Evolutionary conservation across 2,329 filamentous ascomycete species (phyloP).

Genomic region (Aspergillus aculeatinus): DNA sequence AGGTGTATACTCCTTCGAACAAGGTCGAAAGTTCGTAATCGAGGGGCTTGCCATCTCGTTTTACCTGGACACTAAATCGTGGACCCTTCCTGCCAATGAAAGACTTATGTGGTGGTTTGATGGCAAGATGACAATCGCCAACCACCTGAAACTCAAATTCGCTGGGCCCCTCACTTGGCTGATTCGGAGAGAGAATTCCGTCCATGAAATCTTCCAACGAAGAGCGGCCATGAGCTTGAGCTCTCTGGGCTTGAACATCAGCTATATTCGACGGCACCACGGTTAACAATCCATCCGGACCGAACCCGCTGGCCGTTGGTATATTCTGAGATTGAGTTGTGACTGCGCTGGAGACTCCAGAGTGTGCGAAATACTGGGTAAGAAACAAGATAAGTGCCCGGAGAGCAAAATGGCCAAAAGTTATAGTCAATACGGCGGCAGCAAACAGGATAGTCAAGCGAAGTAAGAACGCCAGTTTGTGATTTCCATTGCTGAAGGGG

Average conservation of each 20-base stretch:
- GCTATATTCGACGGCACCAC: conserved; percentile 20
- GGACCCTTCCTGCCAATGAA: conserved; percentile 45
- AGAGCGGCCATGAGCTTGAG: conserved; percentile 19
- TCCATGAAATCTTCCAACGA: conserved; percentile 27
- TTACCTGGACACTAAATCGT: conserved; percentile 52
- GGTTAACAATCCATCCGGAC: conserved; percentile 24
- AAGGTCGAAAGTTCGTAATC: conserved; percentile 50
- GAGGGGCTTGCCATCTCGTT: conserved; percentile 41
- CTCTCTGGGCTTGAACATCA: conserved; percentile 19
- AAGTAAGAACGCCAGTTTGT: conserved; percentile 26
- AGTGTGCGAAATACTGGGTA: conserved; percentile 26
- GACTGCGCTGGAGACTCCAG: conserved; percentile 23
- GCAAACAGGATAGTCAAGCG: conserved; percentile 30
- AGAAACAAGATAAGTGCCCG: conserved; percentile 26
- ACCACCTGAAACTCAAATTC: conserved; percentile 55
- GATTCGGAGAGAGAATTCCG: conserved; percentile 23
- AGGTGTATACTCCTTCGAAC: conserved; percentile 54
- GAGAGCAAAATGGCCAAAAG: conserved; percentile 33
- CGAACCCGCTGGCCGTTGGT: conserved; percentile 22
- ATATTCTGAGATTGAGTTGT: conserved; percentile 16
- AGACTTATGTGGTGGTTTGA: conserved; percentile 50
- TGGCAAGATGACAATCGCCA: conserved; percentile 54
- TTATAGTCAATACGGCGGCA: conserved; percentile 29
- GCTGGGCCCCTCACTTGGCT: conserved; percentile 32
- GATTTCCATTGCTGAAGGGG: conserved; percentile 21